These are phyloP conservation scores for Pseudogymnoascus sp. DNA, from an alignment of 2,329 filamentous ascomycete genomes.

Conservation along the genomic window DNA sequence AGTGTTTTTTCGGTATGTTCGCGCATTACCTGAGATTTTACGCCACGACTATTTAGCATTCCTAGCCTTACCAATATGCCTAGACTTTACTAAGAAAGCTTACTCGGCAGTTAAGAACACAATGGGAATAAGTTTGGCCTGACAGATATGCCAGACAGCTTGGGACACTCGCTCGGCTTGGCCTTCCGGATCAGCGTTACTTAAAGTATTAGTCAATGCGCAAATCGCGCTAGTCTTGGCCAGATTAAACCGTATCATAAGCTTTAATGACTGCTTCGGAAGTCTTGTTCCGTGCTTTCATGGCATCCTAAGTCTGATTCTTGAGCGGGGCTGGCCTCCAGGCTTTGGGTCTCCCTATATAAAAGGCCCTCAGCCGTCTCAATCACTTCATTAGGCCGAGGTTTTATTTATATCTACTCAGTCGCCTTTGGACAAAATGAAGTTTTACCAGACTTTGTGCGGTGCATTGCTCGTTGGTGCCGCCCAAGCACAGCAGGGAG, in stretches of 20 bases:
- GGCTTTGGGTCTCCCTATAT: not conserved
- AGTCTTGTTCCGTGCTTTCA: not conserved
- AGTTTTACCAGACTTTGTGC: not conserved
- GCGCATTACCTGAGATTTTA: not conserved
- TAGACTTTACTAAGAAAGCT: not conserved
- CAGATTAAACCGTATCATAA: not conserved
- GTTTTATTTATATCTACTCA: not conserved
- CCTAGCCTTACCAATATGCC: not conserved
- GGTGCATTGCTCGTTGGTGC: not conserved
- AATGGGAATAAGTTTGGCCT: not conserved
- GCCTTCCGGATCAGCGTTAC: not conserved
- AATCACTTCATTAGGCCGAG: not conserved
- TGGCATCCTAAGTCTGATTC: not conserved
- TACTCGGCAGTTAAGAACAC: not conserved
- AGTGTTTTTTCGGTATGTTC: not conserved
- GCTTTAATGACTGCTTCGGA: not conserved
- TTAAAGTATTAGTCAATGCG: not conserved
- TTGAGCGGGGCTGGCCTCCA: not conserved
- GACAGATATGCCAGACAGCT: not conserved
- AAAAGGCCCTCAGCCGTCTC: not conserved
- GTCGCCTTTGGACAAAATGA: not conserved
- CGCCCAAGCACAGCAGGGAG: conserved; percentile 12
- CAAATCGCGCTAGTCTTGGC: not conserved
- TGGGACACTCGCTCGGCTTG: not conserved
- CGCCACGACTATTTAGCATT: not conserved